Conservation (phyloP, 148 eudicot genomes). For the Persicaria maculosa region DNA sequence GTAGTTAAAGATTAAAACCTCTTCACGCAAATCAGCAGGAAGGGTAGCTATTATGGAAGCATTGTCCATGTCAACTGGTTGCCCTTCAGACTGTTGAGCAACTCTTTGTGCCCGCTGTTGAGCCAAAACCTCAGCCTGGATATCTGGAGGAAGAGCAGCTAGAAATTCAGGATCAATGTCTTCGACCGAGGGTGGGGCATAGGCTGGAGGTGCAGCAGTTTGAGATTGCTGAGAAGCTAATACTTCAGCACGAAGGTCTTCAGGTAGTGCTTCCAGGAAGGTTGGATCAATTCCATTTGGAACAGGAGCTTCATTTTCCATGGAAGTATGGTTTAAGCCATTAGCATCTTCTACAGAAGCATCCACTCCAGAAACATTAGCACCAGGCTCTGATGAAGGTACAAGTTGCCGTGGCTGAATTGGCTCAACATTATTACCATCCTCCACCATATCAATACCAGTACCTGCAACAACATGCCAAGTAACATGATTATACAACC, state of each 20-base stretch:
- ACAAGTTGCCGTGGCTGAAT: slow-evolving; percentile 30
- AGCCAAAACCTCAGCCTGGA: slow-evolving; percentile 96
- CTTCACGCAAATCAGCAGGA: slow-evolving; percentile 98
- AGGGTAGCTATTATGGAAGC: slow-evolving; percentile 98
- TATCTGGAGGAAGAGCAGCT: slow-evolving; percentile 95
- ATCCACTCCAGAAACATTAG: slow-evolving; percentile 34
- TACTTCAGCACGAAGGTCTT: slow-evolving; percentile 93
- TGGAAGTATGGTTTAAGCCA: slow-evolving; percentile 45
- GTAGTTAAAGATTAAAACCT: slow-evolving; percentile 44
- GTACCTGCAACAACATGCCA: slow-evolving; percentile 32
- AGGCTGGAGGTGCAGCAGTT: slow-evolving; percentile 63
- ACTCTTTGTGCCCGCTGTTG: slow-evolving; percentile 88
- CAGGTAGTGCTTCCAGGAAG: slow-evolving; percentile 97
- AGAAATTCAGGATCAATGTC: slow-evolving; percentile 98
- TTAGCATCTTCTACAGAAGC: slow-evolving; percentile 34
- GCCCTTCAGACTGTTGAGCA: slow-evolving; percentile 94
- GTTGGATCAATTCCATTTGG: slow-evolving; percentile 89
- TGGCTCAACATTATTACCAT: slow-evolving; percentile 32
- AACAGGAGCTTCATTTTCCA: slow-evolving; percentile 43
- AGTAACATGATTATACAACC: slow-evolving; percentile 30
- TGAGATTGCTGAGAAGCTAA: slow-evolving; percentile 93
- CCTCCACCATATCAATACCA: slow-evolving; percentile 52
- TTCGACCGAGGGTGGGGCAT: slow-evolving; percentile 71
- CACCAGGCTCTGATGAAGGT: slow-evolving; percentile 26
- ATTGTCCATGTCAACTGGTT: slow-evolving; percentile 97